Base-by-base conservation (phyloP, 1,284 basidiomycete species). In the Takashimella koratensis region DNA sequence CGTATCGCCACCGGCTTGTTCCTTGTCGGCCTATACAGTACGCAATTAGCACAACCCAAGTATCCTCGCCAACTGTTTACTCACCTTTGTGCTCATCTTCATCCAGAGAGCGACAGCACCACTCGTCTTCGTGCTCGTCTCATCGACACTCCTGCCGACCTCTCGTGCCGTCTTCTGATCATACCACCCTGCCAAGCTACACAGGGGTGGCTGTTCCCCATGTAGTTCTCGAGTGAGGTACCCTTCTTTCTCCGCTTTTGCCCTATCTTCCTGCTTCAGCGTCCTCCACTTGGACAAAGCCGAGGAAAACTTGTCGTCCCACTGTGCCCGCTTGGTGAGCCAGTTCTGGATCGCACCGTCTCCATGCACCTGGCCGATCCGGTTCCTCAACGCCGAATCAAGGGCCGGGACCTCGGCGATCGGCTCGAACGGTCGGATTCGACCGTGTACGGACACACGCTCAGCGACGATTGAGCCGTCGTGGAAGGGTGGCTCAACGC, bases 351-450 rank as follows among this genome's bases (percentile, higher is more conserved):
- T 64, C 1, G 73, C 71, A 1, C 73, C 74, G 4, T 64, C 58
- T 0, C 66, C 66, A 41, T 70, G 65, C 1, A 76, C 57, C 21
- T 65, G 62, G 4, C 74, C 74, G 13, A 76, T 68, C 5, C 52
- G 27, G 5, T 68, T 61, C 8, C 57, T 36, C 24, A 73, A 53
- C 3, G 43, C 52, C 2, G 71, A 66, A 46, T 72, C 49, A 3
- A 73, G 56, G 1, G 73, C 70, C 0, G 70, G 68, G 1, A 72
- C 57, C 42, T 86, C 80, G 3, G 79, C 72, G 57, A 83, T 81
- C 0, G 85, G 78, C 67, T 97, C 93, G 66, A 98, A 80, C 0
- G 86, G 80, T 5, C 92, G 82, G 10, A 93, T 81, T 5, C 83
- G 75, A 5, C 94, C 94, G 27, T 81, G 81, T 1, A 86, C 86